Base-by-base conservation (phyloP, 805 yeast genomes). In the Sugiyamaella mastotermitis region DNA sequence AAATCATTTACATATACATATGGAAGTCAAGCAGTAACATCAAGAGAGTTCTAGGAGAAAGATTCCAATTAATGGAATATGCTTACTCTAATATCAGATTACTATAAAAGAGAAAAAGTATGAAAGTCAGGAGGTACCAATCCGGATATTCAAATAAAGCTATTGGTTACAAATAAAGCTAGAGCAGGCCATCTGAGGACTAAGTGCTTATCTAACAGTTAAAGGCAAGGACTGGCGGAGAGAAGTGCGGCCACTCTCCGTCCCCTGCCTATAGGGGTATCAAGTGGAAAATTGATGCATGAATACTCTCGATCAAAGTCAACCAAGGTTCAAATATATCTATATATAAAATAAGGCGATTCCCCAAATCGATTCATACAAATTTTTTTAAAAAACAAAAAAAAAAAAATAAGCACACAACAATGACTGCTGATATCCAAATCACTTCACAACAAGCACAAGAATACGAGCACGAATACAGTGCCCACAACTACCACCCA, bases 401-500 rank as follows among this genome's bases (percentile, higher is more conserved):
- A n/a, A 11, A 9, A 29, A 11, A 11, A 9, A 11, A 11, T n/a
- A 29, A 11, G n/a, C 32, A 29, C 32, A 29, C 32, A 20, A 31
- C 11, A 5, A 16, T 17, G 24, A 31, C 35, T 13, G 28, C 68
- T 64, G n/a, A n/a, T n/a, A n/a, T n/a, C n/a, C 50, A 64, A 65
- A 64, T 81, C 21, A 74, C 90, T 1, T 80, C 94, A 2, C 60
- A 62, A 22, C 69, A 77, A 46, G 83, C 95, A 26, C 66, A 66
- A 45, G 67, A 73, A 37, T 77, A 73, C 65, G 97, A 90, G 64
- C 64, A 73, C 40, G 66, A 81, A 45, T 86, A 83, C 66, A 84
- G 96, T 34, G 97, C 97, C 21, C 97, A 88, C 67, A 90, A 90
- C 71, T 90, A 90, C 68, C 96, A 86, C 65, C 97, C 97, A 36